Conservation (phyloP, 2,329 filamentous ascomycete species). For the Helicocarpus griseus region DNA sequence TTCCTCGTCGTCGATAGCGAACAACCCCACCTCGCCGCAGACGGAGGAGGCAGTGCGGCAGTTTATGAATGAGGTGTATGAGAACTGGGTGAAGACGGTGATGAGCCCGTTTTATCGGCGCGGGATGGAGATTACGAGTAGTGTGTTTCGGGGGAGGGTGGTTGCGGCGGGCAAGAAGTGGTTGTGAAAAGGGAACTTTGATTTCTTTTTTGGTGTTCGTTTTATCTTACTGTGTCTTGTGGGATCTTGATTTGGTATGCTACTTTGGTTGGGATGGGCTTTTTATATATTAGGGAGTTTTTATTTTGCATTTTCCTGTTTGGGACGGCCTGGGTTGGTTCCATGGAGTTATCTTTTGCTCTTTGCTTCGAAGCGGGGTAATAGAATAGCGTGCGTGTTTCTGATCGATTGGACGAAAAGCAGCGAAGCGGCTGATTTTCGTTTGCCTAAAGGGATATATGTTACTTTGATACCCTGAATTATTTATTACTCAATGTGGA, state of each 20-base stretch:
- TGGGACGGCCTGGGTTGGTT: not conserved
- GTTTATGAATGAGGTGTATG: conserved; percentile 93
- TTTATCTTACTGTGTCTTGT: not conserved
- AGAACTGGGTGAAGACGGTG: conserved; percentile 90
- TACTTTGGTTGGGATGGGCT: not conserved
- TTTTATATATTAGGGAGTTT: not conserved
- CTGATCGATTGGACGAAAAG: not conserved
- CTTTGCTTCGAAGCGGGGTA: not conserved
- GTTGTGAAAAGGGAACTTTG: conserved; percentile 52
- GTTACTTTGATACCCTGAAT: conserved; percentile 1
- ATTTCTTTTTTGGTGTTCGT: conserved; percentile 1
- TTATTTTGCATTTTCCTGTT: not conserved
- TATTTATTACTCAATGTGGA: too few species aligned
- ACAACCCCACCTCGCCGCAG: conserved; percentile 78
- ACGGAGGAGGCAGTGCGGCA: conserved; percentile 92
- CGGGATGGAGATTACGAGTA: conserved; percentile 77
- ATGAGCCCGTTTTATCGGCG: conserved; percentile 94
- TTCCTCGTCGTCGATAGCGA: conserved; percentile 61
- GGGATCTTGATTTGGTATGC: not conserved
- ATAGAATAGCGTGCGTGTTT: not conserved
- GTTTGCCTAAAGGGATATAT: not conserved
- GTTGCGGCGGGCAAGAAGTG: conserved; percentile 88
- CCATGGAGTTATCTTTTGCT: not conserved
- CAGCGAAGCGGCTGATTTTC: not conserved
- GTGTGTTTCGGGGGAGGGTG: conserved; percentile 73